Base-by-base conservation (phyloP, 176 grass and related monocot species). In the Juncus effusus region DNA sequence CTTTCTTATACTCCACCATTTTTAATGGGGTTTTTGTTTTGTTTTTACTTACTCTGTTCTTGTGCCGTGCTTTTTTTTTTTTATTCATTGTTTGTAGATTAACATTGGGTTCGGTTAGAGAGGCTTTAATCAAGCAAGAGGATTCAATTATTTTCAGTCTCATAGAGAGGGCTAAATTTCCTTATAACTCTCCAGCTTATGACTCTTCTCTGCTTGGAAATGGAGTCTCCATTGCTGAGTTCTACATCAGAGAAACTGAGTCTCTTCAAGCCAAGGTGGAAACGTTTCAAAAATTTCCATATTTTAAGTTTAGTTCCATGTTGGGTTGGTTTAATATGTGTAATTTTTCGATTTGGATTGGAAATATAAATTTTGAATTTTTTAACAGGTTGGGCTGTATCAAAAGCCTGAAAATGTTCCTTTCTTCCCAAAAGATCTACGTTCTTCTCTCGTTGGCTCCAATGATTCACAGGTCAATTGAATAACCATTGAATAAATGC, bases 61-160 rank as follows among this genome's bases (percentile, higher is more conserved):
- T 28, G 19, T 28, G 0, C 19, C 19, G 64, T 58, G 41, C 6
- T 51, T 65, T 40, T 75, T 47, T 36, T 71, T 59, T 79, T 78
- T 68, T 47, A 40, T 60, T 83, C 78, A 75, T 6, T 6, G 44
- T 47, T 47, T 47, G 42, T 47, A 71, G 67, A 77, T 72, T 88
- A 65, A 92, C 80, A 53, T 77, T 97, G 68, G 72, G 44, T 6
- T 60, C 42, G 60, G 82, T 97, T 77, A 86, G 93, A 65, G 88
- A 97, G 54, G 72, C 78, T 66, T 81, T 97, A 65, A 71, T 92
- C 42, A 80, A 87, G 67, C 57, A 84, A 74, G 93, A 97, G 82
- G 93, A 97, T 59, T 89, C 93, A 4, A 88, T 97, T 58, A 87
- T 97, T 42, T 97, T 97, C 61, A 74, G 80, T 36, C 80, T 97